phyloP scores from a whole-genome alignment of 225 moss, liverwort and hornwort species.

The Rhytidiadelphus loreus region DNA sequence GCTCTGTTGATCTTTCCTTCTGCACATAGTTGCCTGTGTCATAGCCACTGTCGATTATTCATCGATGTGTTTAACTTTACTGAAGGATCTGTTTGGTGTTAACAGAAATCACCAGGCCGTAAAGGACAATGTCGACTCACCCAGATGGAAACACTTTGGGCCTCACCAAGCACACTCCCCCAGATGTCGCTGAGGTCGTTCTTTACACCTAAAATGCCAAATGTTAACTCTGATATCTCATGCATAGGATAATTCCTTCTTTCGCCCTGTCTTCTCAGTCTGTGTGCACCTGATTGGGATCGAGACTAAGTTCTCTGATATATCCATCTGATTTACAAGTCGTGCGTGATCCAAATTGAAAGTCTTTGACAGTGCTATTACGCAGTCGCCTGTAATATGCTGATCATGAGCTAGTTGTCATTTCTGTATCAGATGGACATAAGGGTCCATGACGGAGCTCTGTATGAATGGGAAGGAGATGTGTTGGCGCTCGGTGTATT shows the following conservation, averaged over 20 bases:
- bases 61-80: background rate
- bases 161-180: constrained; percentile 51
- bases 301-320: background rate
- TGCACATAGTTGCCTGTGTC: background rate
- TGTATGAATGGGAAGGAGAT: constrained; percentile 55
- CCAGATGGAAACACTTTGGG: constrained; percentile 48
- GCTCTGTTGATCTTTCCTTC: background rate
- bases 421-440: constrained; percentile 41
- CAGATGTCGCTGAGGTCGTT: constrained; percentile 43
- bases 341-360: background rate
- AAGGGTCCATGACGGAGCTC: constrained; percentile 42
- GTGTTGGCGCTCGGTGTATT: constrained; percentile 53
- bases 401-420: background rate
- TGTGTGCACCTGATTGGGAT: background rate
- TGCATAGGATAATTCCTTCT: background rate
- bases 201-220: background rate
- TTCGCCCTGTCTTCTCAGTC: background rate
- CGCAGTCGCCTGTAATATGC: background rate
- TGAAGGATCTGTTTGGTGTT: background rate
- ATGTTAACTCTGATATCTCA: background rate
- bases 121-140: constrained; percentile 35
- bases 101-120: background rate
- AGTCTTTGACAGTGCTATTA: background rate
- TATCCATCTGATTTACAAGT: background rate
- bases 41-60: background rate